phyloP scores from a whole-genome alignment of 164 flowering plant genomes.

The Kalanchoe fedtschenkoi region DNA sequence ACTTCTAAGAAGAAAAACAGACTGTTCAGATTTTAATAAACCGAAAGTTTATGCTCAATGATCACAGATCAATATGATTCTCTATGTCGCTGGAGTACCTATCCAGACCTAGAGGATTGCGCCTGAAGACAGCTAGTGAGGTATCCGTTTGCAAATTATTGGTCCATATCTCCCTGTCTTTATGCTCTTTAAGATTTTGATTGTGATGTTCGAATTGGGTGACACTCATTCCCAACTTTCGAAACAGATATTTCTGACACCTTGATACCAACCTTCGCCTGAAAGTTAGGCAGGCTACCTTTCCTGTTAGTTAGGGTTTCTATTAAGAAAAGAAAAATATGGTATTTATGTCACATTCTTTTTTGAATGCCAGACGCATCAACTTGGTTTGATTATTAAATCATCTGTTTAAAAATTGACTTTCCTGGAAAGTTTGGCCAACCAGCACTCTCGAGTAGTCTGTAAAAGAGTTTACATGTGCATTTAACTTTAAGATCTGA shows the following conservation, averaged over 20 bases:
- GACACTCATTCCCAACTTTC: conserved; percentile 2
- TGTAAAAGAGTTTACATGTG: not conserved
- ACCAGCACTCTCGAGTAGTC: not conserved
- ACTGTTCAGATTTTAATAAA: not conserved
- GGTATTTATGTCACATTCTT: too few species aligned
- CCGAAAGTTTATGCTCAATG: not conserved
- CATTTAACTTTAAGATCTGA: not conserved
- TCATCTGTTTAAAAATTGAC: not conserved
- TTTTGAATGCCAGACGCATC: not conserved
- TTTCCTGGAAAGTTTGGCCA: not conserved
- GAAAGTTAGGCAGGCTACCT: too few species aligned
- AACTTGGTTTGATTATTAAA: not conserved
- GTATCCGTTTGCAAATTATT: not conserved
- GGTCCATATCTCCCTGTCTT: not conserved
- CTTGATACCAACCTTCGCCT: too few species aligned
- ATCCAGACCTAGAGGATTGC: not conserved
- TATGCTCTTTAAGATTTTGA: too few species aligned
- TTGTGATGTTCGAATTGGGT: not conserved
- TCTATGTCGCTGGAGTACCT: not conserved
- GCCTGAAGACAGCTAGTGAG: not conserved
- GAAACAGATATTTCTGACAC: conserved; percentile 1
- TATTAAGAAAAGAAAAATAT: too few species aligned
- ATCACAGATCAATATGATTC: not conserved
- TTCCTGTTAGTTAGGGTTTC: too few species aligned
- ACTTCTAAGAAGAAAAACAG: not conserved